Evolutionary conservation across 2,329 filamentous ascomycete genomes (phyloP), one percentile per base, ranked within the genome.

Genomic region (Pestalotiopsis sp.): DNA sequence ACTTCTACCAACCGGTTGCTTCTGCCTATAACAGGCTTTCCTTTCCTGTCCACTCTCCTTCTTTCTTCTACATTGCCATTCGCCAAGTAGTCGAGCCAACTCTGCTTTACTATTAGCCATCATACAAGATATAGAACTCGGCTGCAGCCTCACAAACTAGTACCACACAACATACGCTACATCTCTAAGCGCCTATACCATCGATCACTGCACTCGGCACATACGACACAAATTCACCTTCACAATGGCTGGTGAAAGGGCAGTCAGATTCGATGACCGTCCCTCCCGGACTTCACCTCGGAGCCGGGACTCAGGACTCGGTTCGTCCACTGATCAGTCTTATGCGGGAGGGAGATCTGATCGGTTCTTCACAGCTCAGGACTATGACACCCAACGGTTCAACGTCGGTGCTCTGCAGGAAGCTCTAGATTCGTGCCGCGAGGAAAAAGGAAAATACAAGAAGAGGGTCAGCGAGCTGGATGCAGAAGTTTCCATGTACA

Each of bases 271-370:
- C 60, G 31, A 61, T 38, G 27, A 41, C 45, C 13, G 55, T 23
- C 20, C 45, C 45, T 52, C 49, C 25, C 31, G 67, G 36, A 31
- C 62, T 13, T 60, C 66, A 36, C 66, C 62, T 25, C 66, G 38
- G 38, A 60, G 55, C 23, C 60, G 31, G 17, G 66, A 68, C 20
- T 79, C 76, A 12, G 78, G 76, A 49, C 71, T 76, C 64, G 77
- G 76, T 71, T 78, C 77, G 67, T 74, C 76, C 67, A 79, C 75
- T 71, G 77, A 76, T 69, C 74, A 74, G 62, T 76, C 76, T 65
- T 75, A 73, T 70, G 72, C 73, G 59, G 55, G 72, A 27, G 72
- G 75, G 63, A 72, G 73, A 69, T 67, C 73, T 69, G 77, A 78
- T 66, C 72, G 71, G 66, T 69, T 69, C 69, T 76, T 72, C 66